Percentiles rank a stretch among this genome's conserved stretches.
phyloP scores from a whole-genome alignment of 805 yeast genomes.

The Lipomyces lipofer region DNA sequence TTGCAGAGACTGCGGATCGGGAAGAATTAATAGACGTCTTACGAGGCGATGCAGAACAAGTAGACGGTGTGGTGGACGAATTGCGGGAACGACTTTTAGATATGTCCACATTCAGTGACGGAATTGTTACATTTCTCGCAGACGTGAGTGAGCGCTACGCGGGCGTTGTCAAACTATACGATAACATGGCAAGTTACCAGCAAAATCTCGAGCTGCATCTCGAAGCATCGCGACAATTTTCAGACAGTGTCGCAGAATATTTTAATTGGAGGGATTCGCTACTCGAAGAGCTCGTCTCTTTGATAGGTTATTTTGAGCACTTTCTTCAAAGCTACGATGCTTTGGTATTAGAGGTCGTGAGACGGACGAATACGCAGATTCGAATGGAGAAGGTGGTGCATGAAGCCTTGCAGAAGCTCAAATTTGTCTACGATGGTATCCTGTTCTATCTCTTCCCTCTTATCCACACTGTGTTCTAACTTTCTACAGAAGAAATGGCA shows the following conservation, averaged over 20 bases:
- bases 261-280: constrained; percentile 32
- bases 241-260: constrained; percentile 35
- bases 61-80: constrained; percentile 34
- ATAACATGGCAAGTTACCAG: neutral
- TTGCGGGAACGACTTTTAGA: constrained; percentile 21
- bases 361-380: constrained; percentile 49
- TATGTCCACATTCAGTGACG: constrained; percentile 9
- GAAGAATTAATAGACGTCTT: constrained; percentile 59
- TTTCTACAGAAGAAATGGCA: constrained; percentile 43
- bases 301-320: constrained; percentile 51
- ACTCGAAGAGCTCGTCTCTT: constrained; percentile 42
- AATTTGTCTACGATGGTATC: constrained; percentile 40
- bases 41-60: constrained; percentile 40
- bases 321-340: constrained; percentile 56
- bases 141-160: constrained; percentile 5
- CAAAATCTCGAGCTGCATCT: constrained; percentile 15
- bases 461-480: neutral
- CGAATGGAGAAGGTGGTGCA: constrained; percentile 46
- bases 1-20: constrained; percentile 42
- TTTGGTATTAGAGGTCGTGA: constrained; percentile 52
- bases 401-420: constrained; percentile 46
- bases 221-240: constrained; percentile 32
- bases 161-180: neutral
- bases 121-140: constrained; percentile 17
- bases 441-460: neutral